Conservation (phyloP, 2,329 filamentous ascomycete genomes). For the Xylaria sp. region DNA sequence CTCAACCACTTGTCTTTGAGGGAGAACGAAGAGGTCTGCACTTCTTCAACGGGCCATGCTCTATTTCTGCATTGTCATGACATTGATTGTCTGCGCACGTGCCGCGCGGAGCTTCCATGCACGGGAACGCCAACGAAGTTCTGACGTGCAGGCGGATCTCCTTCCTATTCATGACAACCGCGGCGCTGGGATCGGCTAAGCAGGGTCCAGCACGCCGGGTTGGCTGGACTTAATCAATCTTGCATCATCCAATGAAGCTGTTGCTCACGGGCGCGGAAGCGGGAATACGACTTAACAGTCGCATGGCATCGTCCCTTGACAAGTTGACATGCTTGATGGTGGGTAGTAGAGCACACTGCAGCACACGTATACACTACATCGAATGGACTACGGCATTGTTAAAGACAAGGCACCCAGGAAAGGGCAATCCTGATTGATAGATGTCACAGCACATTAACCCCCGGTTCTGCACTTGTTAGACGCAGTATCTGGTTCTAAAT, state of each 20-base stretch:
- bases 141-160: slow-evolving; percentile 22
- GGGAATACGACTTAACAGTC: slow-evolving; percentile 20
- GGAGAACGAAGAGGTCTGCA: neutral
- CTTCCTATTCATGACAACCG: slow-evolving; percentile 29
- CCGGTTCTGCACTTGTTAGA: slow-evolving; percentile 3
- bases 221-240: slow-evolving; percentile 13
- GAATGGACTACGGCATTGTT: slow-evolving; percentile 4
- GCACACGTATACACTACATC: slow-evolving; percentile 15
- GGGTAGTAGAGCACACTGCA: slow-evolving; percentile 20
- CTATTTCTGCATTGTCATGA: slow-evolving; percentile 12
- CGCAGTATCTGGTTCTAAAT: slow-evolving; percentile 6
- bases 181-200: slow-evolving; percentile 21
- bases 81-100: slow-evolving; percentile 15
- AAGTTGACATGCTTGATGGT: slow-evolving; percentile 10
- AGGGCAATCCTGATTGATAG: neutral
- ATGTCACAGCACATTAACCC: slow-evolving; percentile 21
- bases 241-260: slow-evolving; percentile 11
- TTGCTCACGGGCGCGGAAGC: slow-evolving; percentile 14
- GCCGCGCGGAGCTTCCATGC: slow-evolving; percentile 21
- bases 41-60: slow-evolving; percentile 10
- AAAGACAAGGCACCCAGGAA: slow-evolving; percentile 5
- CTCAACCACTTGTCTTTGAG: slow-evolving; percentile 2
- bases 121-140: slow-evolving; percentile 13
- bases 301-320: slow-evolving; percentile 18
- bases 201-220: slow-evolving; percentile 7